Evolutionary conservation across 2,329 filamentous ascomycete species (phyloP).

Genomic region (Phialophora macrospora): DNA sequence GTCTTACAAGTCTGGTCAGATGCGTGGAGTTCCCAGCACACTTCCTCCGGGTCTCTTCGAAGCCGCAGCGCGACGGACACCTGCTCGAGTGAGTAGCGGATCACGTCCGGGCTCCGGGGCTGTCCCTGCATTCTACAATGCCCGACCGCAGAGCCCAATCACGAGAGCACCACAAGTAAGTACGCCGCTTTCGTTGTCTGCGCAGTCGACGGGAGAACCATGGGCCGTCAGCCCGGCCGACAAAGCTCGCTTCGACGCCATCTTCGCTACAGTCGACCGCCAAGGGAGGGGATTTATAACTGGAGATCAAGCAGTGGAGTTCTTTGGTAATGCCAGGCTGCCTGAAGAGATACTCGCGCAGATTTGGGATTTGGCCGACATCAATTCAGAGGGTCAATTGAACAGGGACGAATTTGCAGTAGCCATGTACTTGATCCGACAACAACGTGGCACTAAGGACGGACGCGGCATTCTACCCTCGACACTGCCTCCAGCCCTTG

Average conservation of each 20-base stretch:
- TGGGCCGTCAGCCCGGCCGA: constrained; percentile 85
- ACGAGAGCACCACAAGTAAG: constrained; percentile 55
- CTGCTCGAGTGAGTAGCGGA: constrained; percentile 57
- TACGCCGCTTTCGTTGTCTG: constrained; percentile 52
- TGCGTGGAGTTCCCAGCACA: constrained; percentile 77
- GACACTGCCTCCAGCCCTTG: constrained; percentile 76
- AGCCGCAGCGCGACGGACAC: constrained; percentile 74
- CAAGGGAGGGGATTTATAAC: constrained; percentile 80
- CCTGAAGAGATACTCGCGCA: constrained; percentile 87
- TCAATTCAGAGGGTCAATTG: constrained; percentile 84
- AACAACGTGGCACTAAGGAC: constrained; percentile 77
- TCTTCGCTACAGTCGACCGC: constrained; percentile 84
- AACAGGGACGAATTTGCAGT: constrained; percentile 92
- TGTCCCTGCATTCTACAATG: constrained; percentile 71
- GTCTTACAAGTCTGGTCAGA: constrained; percentile 81
- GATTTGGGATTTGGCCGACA: constrained; percentile 96
- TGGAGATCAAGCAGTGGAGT: constrained; percentile 90
- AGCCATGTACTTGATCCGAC: constrained; percentile 94
- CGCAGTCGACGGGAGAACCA: constrained; percentile 65
- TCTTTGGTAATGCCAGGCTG: constrained; percentile 90
- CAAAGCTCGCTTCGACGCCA: constrained; percentile 83
- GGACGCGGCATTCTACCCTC: constrained; percentile 68
- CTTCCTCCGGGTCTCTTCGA: constrained; percentile 88
- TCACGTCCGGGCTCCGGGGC: constrained; percentile 57
- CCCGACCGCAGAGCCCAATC: constrained; percentile 65